Evolutionary conservation across 78 protist genomes (phyloP), one percentile per base, ranked within the genome.

Genomic region (Carpediemonas membranifera): DNA sequence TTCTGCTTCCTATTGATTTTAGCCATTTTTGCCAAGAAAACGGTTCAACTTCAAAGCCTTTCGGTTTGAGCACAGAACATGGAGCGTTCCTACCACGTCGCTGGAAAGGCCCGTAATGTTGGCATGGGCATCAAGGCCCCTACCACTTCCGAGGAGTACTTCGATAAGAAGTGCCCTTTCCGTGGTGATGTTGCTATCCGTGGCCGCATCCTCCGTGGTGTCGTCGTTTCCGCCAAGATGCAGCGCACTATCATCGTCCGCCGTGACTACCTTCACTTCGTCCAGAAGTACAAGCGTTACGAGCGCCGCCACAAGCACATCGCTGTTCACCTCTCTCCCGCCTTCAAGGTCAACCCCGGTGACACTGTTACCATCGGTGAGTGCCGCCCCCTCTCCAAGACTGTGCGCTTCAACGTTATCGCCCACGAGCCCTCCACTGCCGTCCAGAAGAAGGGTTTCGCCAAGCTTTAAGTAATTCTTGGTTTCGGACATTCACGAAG

Each of bases 131-230:
- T 93, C 96, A 83, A 78, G 83, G 88, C 98, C 59, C 99, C 99
- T 60, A 28, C 25, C 15, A 86, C 77, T 14, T 93, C 95, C 85
- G 71, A 77, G 55, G 89, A 89, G 64, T 96, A 90, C 90, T 70
- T 96, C 47, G 99, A 96, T 92, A 90, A 91, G 86, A 96, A 96
- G 87, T 96, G 99, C 89, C 98, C 98, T 37, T 94, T 88, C 88
- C 86, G 96, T 76, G 87, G 96, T 51, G 68, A 84, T 60, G 98
- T 94, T 51, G 55, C 87, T 68, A 95, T 94, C 87, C 98, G 98
- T 59, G 98, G 98, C 50, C 87, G 93, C 65, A 80, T 94, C 81
- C 75, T 96, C 68, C 69, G 78, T 21, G 98, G 98, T 33, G 65
- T 83, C 13, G 90, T 93, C 19, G 34, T 39, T 67, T 61, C 90